Evolutionary conservation across 345 rosid genomes (phyloP).

Genomic region (Corchorus capsularis): DNA sequence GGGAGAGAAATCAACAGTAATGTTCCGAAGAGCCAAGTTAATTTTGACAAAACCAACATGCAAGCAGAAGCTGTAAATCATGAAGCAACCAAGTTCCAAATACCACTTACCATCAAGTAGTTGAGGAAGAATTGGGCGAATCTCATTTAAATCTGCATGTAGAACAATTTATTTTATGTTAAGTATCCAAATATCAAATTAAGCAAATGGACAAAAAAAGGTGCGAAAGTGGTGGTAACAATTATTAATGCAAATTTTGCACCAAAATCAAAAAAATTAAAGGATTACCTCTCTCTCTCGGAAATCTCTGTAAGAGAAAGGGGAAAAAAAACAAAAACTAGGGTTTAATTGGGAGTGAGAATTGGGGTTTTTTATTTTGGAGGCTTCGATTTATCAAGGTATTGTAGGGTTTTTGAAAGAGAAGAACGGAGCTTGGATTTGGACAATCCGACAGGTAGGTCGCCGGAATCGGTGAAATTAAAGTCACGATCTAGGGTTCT

Average conservation of each 20-base stretch:
- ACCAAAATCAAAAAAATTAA: too few relatives aligned
- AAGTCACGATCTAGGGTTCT: too few relatives aligned
- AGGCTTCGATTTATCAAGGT: too few relatives aligned
- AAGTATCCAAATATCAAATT: neutral
- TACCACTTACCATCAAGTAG: conserved; percentile 78
- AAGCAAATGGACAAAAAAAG: conserved; percentile 2
- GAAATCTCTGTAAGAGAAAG: too few relatives aligned
- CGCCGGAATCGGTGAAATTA: too few relatives aligned
- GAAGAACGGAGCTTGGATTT: too few relatives aligned
- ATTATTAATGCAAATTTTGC: neutral
- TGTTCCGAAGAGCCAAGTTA: neutral
- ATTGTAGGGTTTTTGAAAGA: too few relatives aligned
- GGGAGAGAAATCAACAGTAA: neutral
- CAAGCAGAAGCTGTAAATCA: neutral
- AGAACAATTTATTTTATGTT: conserved; percentile 12
- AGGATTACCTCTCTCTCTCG: too few relatives aligned
- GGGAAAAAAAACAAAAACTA: too few relatives aligned
- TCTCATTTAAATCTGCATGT: conserved; percentile 87
- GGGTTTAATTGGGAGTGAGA: too few relatives aligned
- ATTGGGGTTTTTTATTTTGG: too few relatives aligned
- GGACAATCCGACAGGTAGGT: too few relatives aligned
- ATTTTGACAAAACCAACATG: conserved; percentile 2
- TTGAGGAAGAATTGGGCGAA: conserved; percentile 95
- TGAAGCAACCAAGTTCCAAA: neutral
- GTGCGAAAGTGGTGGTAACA: neutral